phyloP scores from a whole-genome alignment of 495 filamentous ascomycete species.

The Tuber borchii region DNA sequence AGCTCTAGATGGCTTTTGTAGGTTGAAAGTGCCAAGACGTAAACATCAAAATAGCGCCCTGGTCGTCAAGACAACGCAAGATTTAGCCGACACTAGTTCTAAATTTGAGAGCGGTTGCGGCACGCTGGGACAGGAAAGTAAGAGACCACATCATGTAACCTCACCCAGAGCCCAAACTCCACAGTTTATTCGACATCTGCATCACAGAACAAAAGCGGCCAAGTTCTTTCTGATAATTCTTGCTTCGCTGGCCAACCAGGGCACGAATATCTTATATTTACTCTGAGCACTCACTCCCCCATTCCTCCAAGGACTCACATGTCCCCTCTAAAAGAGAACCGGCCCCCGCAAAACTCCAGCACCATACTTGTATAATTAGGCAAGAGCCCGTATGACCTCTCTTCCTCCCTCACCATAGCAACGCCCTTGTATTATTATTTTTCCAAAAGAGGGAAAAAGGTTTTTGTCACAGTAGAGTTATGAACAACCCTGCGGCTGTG shows the following conservation, averaged over 20 bases:
- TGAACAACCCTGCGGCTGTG: conserved; percentile 1
- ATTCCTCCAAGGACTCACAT: background rate
- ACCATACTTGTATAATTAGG: background rate
- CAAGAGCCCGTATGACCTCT: background rate
- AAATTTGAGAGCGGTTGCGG: background rate
- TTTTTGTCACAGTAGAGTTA: background rate
- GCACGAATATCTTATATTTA: background rate
- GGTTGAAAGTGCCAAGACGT: background rate
- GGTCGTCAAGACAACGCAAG: background rate
- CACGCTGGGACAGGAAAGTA: background rate
- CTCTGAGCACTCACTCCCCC: background rate
- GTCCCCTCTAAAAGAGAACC: background rate
- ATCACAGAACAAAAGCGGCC: background rate
- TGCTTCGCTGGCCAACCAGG: background rate
- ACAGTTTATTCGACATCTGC: background rate
- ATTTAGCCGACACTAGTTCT: background rate
- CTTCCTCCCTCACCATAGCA: background rate
- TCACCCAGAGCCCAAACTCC: background rate
- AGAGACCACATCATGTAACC: background rate
- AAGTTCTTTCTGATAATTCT: background rate
- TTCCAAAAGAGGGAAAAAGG: background rate
- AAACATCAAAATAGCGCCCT: background rate
- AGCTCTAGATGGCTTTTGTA: background rate
- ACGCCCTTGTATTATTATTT: background rate
- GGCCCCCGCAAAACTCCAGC: background rate